A percentile compares a stretch with the other conserved stretches of the same genome.
phyloP scores from a whole-genome alignment of 73 alveolate species.

The Tetrahymena thermophila region DNA sequence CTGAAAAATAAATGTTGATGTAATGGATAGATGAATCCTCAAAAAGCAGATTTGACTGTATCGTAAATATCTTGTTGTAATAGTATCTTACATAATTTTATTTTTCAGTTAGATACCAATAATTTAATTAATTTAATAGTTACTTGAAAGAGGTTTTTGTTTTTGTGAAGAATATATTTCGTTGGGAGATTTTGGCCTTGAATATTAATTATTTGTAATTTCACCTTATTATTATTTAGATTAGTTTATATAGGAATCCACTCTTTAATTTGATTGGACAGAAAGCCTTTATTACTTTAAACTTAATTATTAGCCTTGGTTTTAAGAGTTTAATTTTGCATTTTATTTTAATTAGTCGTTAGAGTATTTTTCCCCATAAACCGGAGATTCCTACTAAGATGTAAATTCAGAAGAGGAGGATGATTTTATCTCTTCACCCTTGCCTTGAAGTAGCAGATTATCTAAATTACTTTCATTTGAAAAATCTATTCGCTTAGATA shows the following conservation, averaged over 20 bases:
- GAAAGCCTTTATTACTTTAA: not conserved
- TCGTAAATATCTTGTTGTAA: too few species aligned
- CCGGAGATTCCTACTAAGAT: not conserved
- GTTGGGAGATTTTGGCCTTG: not conserved
- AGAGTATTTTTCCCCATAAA: not conserved
- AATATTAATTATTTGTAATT: not conserved
- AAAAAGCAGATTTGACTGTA: not conserved
- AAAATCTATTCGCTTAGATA: not conserved
- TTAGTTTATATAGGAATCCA: not conserved
- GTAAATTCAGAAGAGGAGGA: not conserved
- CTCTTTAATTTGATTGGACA: not conserved
- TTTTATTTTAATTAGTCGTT: not conserved
- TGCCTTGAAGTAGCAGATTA: not conserved
- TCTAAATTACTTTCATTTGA: not conserved
- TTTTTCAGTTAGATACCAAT: not conserved
- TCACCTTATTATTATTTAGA: not conserved
- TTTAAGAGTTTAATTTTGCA: not conserved
- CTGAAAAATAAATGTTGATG: too few species aligned
- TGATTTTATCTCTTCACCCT: not conserved
- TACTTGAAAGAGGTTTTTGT: not conserved
- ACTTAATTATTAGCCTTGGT: not conserved
- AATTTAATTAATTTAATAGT: not conserved
- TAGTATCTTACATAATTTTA: not conserved
- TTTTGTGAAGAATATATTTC: not conserved
- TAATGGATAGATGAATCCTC: not conserved